A percentile compares a stretch with the other conserved stretches of the same genome.
Conservation (phyloP, 2,329 filamentous ascomycete genomes). For the Alternaria longipes region DNA sequence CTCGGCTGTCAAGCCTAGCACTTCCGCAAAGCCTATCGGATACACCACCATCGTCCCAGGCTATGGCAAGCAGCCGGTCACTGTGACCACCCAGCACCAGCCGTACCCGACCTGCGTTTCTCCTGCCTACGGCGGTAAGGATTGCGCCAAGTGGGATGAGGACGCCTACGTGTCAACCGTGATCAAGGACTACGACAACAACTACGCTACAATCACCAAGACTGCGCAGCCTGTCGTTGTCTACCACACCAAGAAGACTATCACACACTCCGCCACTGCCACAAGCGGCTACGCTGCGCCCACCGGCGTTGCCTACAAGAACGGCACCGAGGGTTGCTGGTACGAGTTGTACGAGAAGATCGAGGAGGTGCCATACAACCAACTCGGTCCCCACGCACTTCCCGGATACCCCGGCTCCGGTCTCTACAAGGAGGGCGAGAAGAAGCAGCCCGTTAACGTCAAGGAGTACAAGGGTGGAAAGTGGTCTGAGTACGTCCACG, state of each 20-base stretch:
- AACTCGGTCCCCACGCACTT: conserved; percentile 42
- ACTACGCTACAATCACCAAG: conserved; percentile 38
- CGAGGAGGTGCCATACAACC: conserved; percentile 37
- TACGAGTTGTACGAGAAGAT: conserved; percentile 46
- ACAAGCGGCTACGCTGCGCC: conserved; percentile 23
- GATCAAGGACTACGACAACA: conserved; percentile 38
- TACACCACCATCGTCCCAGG: conserved; percentile 44
- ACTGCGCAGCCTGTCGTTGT: conserved; percentile 38
- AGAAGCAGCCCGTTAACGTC: conserved; percentile 37
- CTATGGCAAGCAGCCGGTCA: conserved; percentile 37
- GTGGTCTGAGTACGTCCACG: conserved; percentile 36
- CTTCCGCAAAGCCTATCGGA: conserved; percentile 24
- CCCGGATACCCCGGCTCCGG: conserved; percentile 41
- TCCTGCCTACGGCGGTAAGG: conserved; percentile 24
- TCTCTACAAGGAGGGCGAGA: conserved; percentile 33
- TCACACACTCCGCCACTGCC: conserved; percentile 32
- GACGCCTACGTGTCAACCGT: conserved; percentile 41
- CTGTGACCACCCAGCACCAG: conserved; percentile 46
- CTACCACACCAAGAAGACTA: conserved; percentile 41
- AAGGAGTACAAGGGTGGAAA: conserved; percentile 45
- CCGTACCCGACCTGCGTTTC: conserved; percentile 42
- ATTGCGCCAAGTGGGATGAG: conserved; percentile 32
- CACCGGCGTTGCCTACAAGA: conserved; percentile 23
- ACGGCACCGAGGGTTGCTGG: conserved; percentile 31
- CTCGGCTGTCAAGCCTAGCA: conserved; percentile 21